Evolutionary conservation across 2,329 filamentous ascomycete genomes (phyloP), one percentile per base, ranked within the genome.

Genomic region (Podosphaera fusca): DNA sequence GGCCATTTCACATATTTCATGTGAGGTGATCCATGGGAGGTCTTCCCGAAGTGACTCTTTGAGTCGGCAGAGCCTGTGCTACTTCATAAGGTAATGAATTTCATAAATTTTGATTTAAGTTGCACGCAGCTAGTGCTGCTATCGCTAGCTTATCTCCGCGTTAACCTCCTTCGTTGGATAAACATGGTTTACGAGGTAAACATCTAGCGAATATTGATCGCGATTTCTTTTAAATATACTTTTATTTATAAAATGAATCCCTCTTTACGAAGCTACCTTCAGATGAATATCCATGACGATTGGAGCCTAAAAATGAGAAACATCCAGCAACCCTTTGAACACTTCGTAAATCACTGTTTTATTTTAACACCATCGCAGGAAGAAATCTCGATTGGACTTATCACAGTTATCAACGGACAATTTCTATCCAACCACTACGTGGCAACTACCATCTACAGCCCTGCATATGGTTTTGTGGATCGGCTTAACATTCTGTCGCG

Each of bases 101-200:
- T 65, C 63, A 63, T 62, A 59, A 38, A 38, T 10, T 57, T 60
- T 68, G 66, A 64, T 65, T 65, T 64, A 62, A 62, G 63, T 60
- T 60, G 58, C 57, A 56, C 8, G 31, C 57, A 55, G 53, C 51
- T 57, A 53, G 49, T 45, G 3, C 55, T 29, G 38, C 38, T 50
- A 60, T 73, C 85, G 86, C 86, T 81, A 84, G 77, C 73, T 79
- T 87, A 94, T 94, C 87, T 84, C 85, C 86, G 82, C 81, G 80
- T 82, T 76, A 79, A 82, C 80, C 84, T 75, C 73, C 66, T 64
- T 61, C 59, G 60, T 49, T 59, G 63, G 59, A 72, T 66, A 65
- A 71, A 74, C 67, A 83, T 87, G 85, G 82, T 80, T 84, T 77
- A 80, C 80, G 80, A 87, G 87, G 83, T 95, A 95, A 81, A 94